Conservation (phyloP, 768 basidiomycete species). For the Russula foetens region DNA sequence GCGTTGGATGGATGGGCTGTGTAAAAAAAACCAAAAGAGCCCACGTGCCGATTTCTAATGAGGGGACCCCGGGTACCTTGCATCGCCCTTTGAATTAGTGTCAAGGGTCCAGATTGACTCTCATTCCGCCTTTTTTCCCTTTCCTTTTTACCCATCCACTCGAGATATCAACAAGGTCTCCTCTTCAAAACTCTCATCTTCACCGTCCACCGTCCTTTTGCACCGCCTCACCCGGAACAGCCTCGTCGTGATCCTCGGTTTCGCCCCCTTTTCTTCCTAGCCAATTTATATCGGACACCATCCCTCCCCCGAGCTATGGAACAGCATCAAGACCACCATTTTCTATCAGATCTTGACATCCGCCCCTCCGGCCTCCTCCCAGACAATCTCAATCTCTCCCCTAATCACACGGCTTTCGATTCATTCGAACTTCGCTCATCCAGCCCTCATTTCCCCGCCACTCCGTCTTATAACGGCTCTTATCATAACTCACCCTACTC, state of each 20-base stretch:
- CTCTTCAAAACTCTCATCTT: not conserved
- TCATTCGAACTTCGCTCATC: constrained; percentile 30
- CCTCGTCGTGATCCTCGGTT: constrained; percentile 3
- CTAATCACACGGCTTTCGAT: constrained; percentile 28
- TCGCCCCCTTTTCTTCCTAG: not conserved
- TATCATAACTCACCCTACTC: constrained; percentile 69
- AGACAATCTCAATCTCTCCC: constrained; percentile 20
- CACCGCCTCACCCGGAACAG: constrained; percentile 13
- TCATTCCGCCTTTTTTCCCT: not conserved
- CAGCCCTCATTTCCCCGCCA: constrained; percentile 38
- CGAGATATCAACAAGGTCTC: not conserved
- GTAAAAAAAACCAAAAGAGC: not conserved
- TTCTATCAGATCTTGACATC: constrained; percentile 14
- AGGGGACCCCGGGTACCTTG: not conserved
- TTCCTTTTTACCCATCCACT: not conserved
- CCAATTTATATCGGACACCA: constrained; percentile 2
- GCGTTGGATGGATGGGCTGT: too few species aligned
- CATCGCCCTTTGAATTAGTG: not conserved
- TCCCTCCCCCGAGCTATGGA: constrained; percentile 4
- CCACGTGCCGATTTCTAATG: not conserved
- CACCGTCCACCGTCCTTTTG: not conserved
- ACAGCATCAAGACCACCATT: constrained; percentile 14
- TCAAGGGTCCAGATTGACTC: not conserved
- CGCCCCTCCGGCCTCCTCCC: constrained; percentile 19
- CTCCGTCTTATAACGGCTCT: constrained; percentile 54